Conservation (phyloP, 306 rosid genomes). For the Luffa aegyptiaca region DNA sequence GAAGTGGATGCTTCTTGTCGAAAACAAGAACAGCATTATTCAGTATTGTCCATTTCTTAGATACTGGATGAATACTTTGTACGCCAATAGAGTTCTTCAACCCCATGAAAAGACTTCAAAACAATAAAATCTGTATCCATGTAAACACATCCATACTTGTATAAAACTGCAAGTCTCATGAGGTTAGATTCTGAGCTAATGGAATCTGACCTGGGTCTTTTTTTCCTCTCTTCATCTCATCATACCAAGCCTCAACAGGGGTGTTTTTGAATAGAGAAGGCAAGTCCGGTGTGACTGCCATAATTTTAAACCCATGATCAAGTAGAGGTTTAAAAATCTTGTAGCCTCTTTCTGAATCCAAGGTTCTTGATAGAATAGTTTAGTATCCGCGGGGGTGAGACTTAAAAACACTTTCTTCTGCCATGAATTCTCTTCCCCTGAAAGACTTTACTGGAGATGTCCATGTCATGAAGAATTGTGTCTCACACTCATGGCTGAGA, state of each 20-base stretch:
- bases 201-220: slow-evolving; percentile 81
- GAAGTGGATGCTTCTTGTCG: slow-evolving; percentile 70
- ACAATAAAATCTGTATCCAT: slow-evolving; percentile 63
- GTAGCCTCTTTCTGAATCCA: slow-evolving; percentile 41
- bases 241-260: slow-evolving; percentile 54
- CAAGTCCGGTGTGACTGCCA: slow-evolving; percentile 54
- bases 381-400: slow-evolving; percentile 58
- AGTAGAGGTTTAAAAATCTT: slow-evolving; percentile 46
- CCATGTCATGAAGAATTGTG: slow-evolving; percentile 26
- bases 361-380: slow-evolving; percentile 48
- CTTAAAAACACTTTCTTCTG: slow-evolving; percentile 46
- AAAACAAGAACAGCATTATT: slow-evolving; percentile 74
- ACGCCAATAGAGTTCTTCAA: slow-evolving; percentile 69
- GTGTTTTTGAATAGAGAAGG: slow-evolving; percentile 44
- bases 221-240: slow-evolving; percentile 41
- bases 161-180: slow-evolving; percentile 49
- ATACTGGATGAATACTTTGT: slow-evolving; percentile 36
- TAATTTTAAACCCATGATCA: slow-evolving; percentile 45
- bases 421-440: slow-evolving; percentile 32
- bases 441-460: slow-evolving; percentile 13
- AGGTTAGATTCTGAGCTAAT: slow-evolving; percentile 59
- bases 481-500: slow-evolving; percentile 10
- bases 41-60: slow-evolving; percentile 55
- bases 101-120: slow-evolving; percentile 29
- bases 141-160: slow-evolving; percentile 70